phyloP scores from a whole-genome alignment of 2,329 filamentous ascomycete genomes.

The Helotiales sp. region DNA sequence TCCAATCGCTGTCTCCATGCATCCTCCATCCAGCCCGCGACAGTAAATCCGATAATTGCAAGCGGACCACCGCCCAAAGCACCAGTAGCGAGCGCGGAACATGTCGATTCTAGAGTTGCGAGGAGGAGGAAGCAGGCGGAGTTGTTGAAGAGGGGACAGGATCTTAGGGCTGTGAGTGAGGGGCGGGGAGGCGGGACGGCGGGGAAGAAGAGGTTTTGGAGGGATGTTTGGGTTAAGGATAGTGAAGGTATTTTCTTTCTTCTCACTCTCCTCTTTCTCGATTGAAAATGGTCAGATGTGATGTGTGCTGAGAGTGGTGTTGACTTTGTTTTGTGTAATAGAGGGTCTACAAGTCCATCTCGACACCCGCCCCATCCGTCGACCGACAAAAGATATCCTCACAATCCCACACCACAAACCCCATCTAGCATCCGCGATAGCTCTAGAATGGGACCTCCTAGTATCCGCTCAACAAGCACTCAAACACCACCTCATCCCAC shows the following conservation, averaged over 20 bases:
- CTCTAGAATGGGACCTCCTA: conserved; percentile 90
- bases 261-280: background rate
- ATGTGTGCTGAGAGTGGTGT: background rate
- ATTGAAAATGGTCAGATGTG: background rate
- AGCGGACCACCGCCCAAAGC: conserved; percentile 60
- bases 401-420: conserved; percentile 73
- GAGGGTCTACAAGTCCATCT: conserved; percentile 61
- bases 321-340: conserved; percentile 14
- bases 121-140: conserved; percentile 55
- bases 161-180: conserved; percentile 42
- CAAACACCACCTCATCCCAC: conserved; percentile 82
- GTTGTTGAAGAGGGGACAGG: conserved; percentile 52
- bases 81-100: conserved; percentile 45
- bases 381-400: conserved; percentile 71
- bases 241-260: conserved; percentile 52
- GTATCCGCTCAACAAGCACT: conserved; percentile 80
- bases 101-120: conserved; percentile 44
- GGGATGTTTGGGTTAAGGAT: conserved; percentile 71
- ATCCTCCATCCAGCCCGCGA: conserved; percentile 28
- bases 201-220: conserved; percentile 81
- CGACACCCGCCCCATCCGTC: conserved; percentile 77
- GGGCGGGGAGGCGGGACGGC: conserved; percentile 39
- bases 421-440: conserved; percentile 80
- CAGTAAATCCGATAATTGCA: conserved; percentile 48
- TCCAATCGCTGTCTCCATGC: conserved; percentile 28